Percentiles rank a stretch among this genome's conserved stretches.
Evolutionary conservation across 305 asterid genomes (phyloP).

Genomic region (Lippia alba): DNA sequence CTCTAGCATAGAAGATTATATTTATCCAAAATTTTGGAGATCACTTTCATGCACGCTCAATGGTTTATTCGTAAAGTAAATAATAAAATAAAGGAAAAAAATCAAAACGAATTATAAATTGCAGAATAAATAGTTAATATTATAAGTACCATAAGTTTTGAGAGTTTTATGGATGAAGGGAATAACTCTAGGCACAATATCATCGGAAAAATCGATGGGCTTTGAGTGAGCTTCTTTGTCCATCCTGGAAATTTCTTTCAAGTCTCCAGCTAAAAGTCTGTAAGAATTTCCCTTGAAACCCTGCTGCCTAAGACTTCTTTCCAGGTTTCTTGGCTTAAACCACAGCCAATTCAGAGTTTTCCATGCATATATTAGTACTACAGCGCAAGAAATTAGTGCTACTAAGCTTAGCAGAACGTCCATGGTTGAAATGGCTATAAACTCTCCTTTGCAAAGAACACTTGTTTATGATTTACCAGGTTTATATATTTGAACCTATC

Average conservation of each 20-base stretch:
- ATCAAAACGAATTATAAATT: no score
- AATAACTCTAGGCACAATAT: conserved; percentile 40
- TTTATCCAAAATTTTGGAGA: no score
- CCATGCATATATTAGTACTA: conserved; percentile 38
- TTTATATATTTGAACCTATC: no score
- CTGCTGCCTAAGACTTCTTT: conserved; percentile 47
- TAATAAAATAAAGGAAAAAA: no score
- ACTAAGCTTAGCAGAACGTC: conserved; percentile 28
- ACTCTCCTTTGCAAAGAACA: no score
- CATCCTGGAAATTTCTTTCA: conserved; percentile 37
- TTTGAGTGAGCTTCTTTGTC: conserved; percentile 29
- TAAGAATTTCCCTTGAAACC: conserved; percentile 59
- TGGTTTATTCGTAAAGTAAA: no score
- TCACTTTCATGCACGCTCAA: no score
- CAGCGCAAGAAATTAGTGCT: conserved; percentile 24
- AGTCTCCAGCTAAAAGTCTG: conserved; percentile 53
- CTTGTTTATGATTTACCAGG: no score
- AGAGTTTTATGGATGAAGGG: conserved; percentile 32
- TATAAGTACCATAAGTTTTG: conserved; percentile 44
- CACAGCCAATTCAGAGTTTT: conserved; percentile 47
- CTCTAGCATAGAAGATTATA: no score
- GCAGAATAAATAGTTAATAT: no score
- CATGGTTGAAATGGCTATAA: neutral
- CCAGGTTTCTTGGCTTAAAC: conserved; percentile 50
- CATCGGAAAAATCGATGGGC: conserved; percentile 40